Base-by-base conservation (phyloP, 495 filamentous ascomycete species). In the Hypomontagnella monticulosa region DNA sequence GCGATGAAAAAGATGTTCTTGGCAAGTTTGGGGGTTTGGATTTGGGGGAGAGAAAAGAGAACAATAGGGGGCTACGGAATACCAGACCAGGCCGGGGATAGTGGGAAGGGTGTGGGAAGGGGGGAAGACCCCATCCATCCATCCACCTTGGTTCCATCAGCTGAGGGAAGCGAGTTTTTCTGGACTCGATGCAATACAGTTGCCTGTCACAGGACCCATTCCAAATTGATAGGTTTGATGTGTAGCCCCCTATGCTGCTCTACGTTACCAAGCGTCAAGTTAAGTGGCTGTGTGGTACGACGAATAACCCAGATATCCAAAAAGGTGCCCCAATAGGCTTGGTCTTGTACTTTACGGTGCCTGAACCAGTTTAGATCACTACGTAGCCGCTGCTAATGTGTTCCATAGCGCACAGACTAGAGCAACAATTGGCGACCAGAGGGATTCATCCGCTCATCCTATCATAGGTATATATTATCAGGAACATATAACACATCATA, bases 1-100 rank as follows among this genome's bases (percentile, higher is more conserved):
- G 30, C 53, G 71, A 71, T 65, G 62, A 72, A 72, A 72, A 70
- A 68, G 61, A 55, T 71, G 71, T 74, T 74, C 71, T 74, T 74
- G 71, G 71, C 71, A 74, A 69, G 71, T 69, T 71, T 70, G 71
- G 71, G 71, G 66, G 46, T 68, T 27, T 19, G 66, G 46, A 44
- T 36, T 68, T 68, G 67, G 63, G 58, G 63, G 52, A 60, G 40
- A 65, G 53, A 63, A 67, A 63, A 73, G 52, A 57, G 48, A 46
- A 69, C 49, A 69, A 60, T 63, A 69, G 44, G 66, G 53, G 55
- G 37, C 46, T 43, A 60, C 40, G 54, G 59, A 60, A 63, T 55
- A 63, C n/a, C 12, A 53, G 42, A 32, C 52, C 57, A 47, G 58
- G 59, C 58, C 57, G 7, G 23, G 42, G 47, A 12, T 18, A 11